Percentiles rank a stretch among this genome's conserved stretches.
Evolutionary conservation across 345 rosid species (phyloP).

Genomic region (Ceriops zippeliana): DNA sequence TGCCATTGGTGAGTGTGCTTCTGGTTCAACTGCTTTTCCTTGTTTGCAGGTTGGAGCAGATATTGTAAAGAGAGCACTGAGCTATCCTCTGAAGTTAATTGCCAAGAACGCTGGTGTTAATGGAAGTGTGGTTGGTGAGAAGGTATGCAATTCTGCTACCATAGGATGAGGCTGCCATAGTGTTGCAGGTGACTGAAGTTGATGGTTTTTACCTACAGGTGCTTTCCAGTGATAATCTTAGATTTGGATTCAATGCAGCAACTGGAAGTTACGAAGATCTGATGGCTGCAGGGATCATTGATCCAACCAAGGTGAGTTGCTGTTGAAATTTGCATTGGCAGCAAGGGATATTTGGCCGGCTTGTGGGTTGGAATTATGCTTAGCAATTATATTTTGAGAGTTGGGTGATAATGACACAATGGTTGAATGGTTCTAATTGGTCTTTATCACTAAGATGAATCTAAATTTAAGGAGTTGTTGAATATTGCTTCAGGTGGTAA

Average conservation of each 20-base stretch:
- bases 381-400: too few relatives aligned
- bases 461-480: neutral
- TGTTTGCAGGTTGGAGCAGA: conserved; percentile 82
- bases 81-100: conserved; percentile 84
- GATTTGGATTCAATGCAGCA: conserved; percentile 85
- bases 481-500: conserved; percentile 64
- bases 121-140: conserved; percentile 94
- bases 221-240: conserved; percentile 63
- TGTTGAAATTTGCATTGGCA: neutral
- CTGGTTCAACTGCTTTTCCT: neutral
- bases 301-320: conserved; percentile 68
- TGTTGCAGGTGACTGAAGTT: neutral
- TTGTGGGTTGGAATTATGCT: too few relatives aligned
- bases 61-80: conserved; percentile 79
- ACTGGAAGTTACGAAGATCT: conserved; percentile 92
- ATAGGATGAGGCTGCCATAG: neutral
- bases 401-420: too few relatives aligned
- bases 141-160: conserved; percentile 22
- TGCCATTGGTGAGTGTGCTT: neutral
- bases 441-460: neutral
- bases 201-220: conserved; percentile 38
- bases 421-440: neutral
- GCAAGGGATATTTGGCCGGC: neutral
- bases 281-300: conserved; percentile 96
- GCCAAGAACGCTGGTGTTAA: conserved; percentile 97